A percentile compares a stretch with the other conserved stretches of the same genome.
These are phyloP conservation scores for Yarrowia sp. DNA, from an alignment of 805 yeast species.

Conservation along the genomic window DNA sequence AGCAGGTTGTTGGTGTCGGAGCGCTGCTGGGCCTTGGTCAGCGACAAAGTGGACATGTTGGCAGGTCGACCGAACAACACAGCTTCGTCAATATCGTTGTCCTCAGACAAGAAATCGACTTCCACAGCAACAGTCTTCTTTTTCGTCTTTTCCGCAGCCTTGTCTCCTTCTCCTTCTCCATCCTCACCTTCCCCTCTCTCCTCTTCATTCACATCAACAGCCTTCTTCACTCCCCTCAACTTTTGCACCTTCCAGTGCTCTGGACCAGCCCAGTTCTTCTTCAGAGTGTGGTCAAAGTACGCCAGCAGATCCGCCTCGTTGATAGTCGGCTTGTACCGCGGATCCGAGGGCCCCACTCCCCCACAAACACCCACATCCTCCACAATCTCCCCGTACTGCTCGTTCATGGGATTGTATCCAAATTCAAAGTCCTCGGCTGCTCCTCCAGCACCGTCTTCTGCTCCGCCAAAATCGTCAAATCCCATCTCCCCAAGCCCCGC, in stretches of 20 bases:
- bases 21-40: constrained; percentile 55
- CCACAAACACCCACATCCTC: neutral
- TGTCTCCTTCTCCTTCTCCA: neutral
- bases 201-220: neutral
- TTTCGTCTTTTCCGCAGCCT: neutral
- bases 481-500: constrained; percentile 42
- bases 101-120: constrained; percentile 55
- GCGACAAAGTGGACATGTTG: constrained; percentile 52
- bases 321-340: constrained; percentile 24
- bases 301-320: constrained; percentile 67
- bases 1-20: constrained; percentile 58
- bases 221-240: constrained; percentile 51
- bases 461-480: constrained; percentile 38
- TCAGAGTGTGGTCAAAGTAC: constrained; percentile 77
- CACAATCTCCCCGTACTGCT: constrained; percentile 12
- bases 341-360: neutral
- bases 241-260: constrained; percentile 88
- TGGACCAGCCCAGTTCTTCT: constrained; percentile 85
- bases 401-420: constrained; percentile 34
- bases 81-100: constrained; percentile 53
- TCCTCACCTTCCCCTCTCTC: constrained; percentile 37
- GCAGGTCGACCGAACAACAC: constrained; percentile 52
- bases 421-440: constrained; percentile 21
- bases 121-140: constrained; percentile 49
- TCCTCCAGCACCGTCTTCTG: neutral